Conservation (phyloP, 1,284 basidiomycete species). For the Ustilago shanxiensis region DNA sequence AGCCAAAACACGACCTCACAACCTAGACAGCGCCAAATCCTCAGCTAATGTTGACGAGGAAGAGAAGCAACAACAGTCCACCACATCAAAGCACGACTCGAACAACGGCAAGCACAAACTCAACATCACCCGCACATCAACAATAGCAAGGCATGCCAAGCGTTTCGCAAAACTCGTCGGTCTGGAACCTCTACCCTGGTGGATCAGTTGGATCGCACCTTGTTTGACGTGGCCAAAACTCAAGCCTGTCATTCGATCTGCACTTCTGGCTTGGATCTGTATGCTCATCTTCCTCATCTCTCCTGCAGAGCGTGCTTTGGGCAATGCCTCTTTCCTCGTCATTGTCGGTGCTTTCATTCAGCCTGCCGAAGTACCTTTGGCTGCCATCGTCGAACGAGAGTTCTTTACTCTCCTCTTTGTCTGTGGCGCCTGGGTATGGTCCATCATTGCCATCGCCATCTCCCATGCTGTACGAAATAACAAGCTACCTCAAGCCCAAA, state of each 20-base stretch:
- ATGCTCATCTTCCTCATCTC: slow-evolving; percentile 78
- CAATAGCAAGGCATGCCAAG: slow-evolving; percentile 11
- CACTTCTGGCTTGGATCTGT: slow-evolving; percentile 77
- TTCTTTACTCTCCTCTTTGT: slow-evolving; percentile 76
- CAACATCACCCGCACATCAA: not conserved
- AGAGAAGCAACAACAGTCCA: slow-evolving; percentile 12
- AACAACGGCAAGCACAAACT: slow-evolving; percentile 38
- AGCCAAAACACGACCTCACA: slow-evolving; percentile 9
- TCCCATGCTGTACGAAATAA: slow-evolving; percentile 76
- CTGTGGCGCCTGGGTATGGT: slow-evolving; percentile 78
- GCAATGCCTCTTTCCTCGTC: slow-evolving; percentile 79
- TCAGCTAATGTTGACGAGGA: slow-evolving; percentile 23
- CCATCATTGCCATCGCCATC: slow-evolving; percentile 77
- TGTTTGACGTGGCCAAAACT: slow-evolving; percentile 58
- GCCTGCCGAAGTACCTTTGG: slow-evolving; percentile 79
- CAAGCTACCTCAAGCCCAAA: slow-evolving; percentile 71
- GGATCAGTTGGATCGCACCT: slow-evolving; percentile 47
- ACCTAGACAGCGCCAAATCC: not conserved
- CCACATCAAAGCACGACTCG: slow-evolving; percentile 7
- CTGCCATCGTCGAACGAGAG: slow-evolving; percentile 79
- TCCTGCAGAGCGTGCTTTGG: slow-evolving; percentile 73
- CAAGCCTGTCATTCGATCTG: slow-evolving; percentile 78
- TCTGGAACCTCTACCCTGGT: slow-evolving; percentile 39
- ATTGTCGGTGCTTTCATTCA: slow-evolving; percentile 78
- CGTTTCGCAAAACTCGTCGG: slow-evolving; percentile 23